phyloP scores from a whole-genome alignment of 163 green algal genomes.

The Chlorella variabilis region DNA sequence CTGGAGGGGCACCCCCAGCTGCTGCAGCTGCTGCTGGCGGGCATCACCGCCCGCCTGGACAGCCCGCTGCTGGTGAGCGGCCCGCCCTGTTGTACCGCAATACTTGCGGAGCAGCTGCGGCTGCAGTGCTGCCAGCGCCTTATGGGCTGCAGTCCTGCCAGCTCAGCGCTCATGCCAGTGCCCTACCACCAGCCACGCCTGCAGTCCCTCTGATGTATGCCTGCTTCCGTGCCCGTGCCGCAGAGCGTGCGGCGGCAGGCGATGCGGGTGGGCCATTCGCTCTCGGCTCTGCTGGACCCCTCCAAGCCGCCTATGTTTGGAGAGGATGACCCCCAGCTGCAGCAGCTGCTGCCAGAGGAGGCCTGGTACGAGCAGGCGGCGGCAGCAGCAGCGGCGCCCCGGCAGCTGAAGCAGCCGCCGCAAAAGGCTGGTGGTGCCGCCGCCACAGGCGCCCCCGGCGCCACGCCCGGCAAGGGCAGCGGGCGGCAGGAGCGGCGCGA shows the following conservation, averaged over 20 bases:
- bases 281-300: conserved; percentile 65
- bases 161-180: too few relatives aligned
- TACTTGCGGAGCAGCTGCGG: too few relatives aligned
- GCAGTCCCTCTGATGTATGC: too few relatives aligned
- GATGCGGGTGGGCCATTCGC: conserved; percentile 72
- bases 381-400: conserved; percentile 15
- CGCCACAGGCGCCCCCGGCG: neutral
- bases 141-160: too few relatives aligned
- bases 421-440: neutral
- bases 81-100: too few relatives aligned
- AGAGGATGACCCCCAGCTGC: conserved; percentile 54
- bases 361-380: conserved; percentile 49
- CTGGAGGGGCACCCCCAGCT: conserved; percentile 56
- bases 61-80: conserved; percentile 56
- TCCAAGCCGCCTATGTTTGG: conserved; percentile 64
- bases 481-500: conserved; percentile 20
- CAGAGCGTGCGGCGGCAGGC: conserved; percentile 60
- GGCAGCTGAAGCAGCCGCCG: neutral
- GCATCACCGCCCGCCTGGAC: conserved; percentile 68
- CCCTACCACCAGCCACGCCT: too few relatives aligned
- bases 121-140: too few relatives aligned
- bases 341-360: conserved; percentile 65
- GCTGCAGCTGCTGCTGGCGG: conserved; percentile 56
- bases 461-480: conserved; percentile 15
- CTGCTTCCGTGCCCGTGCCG: neutral